These are phyloP conservation scores for Closterium sp. DNA, from an alignment of 139 green algal genomes.

Conservation along the genomic window DNA sequence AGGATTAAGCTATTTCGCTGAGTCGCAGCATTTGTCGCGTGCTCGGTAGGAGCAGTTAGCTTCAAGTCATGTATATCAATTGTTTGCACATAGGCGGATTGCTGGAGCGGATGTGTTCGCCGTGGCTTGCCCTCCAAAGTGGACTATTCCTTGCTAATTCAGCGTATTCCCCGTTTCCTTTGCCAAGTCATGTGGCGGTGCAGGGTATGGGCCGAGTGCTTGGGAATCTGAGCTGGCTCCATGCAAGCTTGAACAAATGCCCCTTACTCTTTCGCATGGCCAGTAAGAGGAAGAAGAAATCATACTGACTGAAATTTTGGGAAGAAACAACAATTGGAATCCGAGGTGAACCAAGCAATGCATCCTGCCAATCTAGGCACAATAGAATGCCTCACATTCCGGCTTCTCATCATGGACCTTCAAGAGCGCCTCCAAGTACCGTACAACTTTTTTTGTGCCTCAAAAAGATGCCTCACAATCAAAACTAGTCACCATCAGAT, in stretches of 20 bases:
- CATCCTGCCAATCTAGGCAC: background rate
- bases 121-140: background rate
- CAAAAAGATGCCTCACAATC: too few species aligned
- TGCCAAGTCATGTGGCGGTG: background rate
- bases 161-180: background rate
- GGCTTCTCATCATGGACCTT: background rate
- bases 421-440: too few species aligned
- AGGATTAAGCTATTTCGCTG: constrained; percentile 36
- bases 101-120: background rate
- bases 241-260: too few species aligned
- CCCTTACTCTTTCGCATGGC: too few species aligned
- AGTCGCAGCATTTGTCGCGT: background rate
- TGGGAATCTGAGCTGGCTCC: background rate
- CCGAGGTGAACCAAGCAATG: too few species aligned
- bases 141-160: background rate
- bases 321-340: too few species aligned
- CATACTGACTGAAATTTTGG: too few species aligned
- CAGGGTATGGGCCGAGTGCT: background rate
- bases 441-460: too few species aligned
- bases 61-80: background rate
- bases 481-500: background rate
- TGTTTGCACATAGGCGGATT: background rate
- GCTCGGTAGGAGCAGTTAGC: background rate
- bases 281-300: too few species aligned
- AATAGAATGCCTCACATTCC: background rate